phyloP scores from a whole-genome alignment of 2,329 filamentous ascomycete species.

The Periconia sp. region DNA sequence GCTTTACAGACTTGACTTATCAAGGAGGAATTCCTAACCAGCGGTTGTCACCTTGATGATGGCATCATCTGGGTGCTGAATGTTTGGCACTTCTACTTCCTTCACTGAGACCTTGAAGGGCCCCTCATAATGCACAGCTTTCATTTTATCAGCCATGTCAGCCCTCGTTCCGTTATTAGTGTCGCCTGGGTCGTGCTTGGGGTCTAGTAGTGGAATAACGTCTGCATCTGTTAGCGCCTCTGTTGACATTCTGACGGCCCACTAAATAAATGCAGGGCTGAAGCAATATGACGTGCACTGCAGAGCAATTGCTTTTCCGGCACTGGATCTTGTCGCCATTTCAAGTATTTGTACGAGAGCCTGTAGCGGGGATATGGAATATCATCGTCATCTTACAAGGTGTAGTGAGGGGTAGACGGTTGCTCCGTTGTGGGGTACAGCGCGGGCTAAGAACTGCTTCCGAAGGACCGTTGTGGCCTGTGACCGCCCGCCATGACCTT shows the following conservation, averaged over 20 bases:
- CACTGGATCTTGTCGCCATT: constrained; percentile 2
- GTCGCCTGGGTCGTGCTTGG: constrained; percentile 13
- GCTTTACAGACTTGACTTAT: no score
- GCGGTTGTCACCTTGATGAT: constrained; percentile 71
- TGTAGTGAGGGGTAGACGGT: constrained; percentile 22
- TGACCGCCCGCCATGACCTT: no score
- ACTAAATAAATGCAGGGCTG: not conserved
- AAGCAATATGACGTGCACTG: constrained; percentile 1
- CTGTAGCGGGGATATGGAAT: constrained; percentile 8
- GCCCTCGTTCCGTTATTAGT: not conserved
- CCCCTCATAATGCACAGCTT: constrained; percentile 68
- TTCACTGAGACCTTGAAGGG: constrained; percentile 68
- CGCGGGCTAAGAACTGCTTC: not conserved
- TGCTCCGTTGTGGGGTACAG: constrained; percentile 25
- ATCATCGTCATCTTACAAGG: constrained; percentile 26
- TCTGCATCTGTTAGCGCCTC: not conserved
- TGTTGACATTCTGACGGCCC: constrained; percentile 2
- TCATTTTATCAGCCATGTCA: constrained; percentile 55
- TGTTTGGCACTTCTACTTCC: constrained; percentile 62
- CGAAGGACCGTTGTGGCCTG: not conserved
- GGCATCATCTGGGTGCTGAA: constrained; percentile 69
- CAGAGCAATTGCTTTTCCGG: not conserved
- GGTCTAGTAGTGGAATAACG: constrained; percentile 17
- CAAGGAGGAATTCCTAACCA: no score
- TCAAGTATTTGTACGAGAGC: constrained; percentile 8